phyloP scores from a whole-genome alignment of 1,284 basidiomycete species.

The Tetrapyrgos nigripes region DNA sequence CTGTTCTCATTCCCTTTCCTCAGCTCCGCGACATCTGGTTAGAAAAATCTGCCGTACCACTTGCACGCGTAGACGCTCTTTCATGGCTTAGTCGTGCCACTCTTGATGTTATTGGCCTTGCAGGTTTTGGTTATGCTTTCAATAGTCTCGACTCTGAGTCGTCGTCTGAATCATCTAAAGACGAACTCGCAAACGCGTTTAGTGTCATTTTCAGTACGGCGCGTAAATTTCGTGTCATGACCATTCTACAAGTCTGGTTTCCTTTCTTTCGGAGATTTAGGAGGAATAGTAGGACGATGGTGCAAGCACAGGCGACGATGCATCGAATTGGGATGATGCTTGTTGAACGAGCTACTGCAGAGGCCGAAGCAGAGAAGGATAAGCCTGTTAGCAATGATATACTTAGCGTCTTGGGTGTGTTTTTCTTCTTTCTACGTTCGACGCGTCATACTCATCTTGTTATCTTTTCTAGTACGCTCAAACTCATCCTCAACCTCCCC shows the following conservation, averaged over 20 bases:
- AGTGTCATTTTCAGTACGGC: slow-evolving; percentile 58
- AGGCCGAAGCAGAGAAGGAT: slow-evolving; percentile 26
- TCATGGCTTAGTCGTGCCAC: slow-evolving; percentile 68
- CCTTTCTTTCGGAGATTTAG: slow-evolving; percentile 59
- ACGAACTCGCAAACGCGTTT: slow-evolving; percentile 65
- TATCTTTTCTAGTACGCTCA: slow-evolving; percentile 1
- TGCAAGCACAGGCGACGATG: slow-evolving; percentile 53
- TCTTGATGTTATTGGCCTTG: slow-evolving; percentile 75
- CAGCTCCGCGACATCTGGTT: slow-evolving; percentile 59
- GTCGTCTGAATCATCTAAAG: slow-evolving; percentile 41
- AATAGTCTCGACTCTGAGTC: too few relatives aligned
- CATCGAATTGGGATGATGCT: slow-evolving; percentile 60
- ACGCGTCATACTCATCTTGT: background rate
- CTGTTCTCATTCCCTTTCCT: background rate
- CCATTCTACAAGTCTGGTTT: slow-evolving; percentile 67
- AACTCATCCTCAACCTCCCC: slow-evolving; percentile 32
- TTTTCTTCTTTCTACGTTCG: background rate
- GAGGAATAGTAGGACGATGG: slow-evolving; percentile 53
- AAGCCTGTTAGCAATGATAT: slow-evolving; percentile 45
- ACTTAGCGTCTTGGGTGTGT: slow-evolving; percentile 61
- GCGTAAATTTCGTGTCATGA: slow-evolving; percentile 56
- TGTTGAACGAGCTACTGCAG: slow-evolving; percentile 51
- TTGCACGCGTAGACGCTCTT: slow-evolving; percentile 58
- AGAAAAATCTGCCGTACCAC: background rate
- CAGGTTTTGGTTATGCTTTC: slow-evolving; percentile 73